These are phyloP conservation scores for Nannochloropsis salina DNA, from an alignment of 108 stramenopile genomes.

Conservation along the genomic window DNA sequence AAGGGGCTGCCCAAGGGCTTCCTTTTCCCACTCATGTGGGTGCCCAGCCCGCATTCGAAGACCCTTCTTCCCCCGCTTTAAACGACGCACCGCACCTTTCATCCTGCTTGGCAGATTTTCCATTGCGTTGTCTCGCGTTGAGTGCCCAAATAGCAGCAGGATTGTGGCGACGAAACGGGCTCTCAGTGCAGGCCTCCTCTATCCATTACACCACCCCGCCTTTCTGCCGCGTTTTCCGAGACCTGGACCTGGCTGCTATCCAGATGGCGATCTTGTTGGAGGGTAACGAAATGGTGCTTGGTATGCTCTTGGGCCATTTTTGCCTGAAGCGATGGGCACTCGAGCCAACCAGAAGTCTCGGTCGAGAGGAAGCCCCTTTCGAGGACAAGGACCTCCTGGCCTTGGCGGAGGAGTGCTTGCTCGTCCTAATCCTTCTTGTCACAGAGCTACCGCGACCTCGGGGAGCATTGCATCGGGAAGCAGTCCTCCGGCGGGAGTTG, in stretches of 20 bases:
- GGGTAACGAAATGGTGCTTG: background rate
- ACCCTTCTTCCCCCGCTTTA: background rate
- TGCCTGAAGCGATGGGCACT: background rate
- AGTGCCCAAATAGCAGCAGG: constrained; percentile 11
- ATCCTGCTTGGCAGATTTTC: background rate
- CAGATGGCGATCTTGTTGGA: constrained; percentile 10
- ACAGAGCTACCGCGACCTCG: constrained; percentile 15
- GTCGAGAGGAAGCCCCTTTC: background rate
- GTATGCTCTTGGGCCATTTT: background rate
- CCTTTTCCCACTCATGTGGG: background rate
- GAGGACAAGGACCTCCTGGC: background rate
- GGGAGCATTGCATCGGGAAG: background rate
- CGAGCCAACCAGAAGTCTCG: background rate
- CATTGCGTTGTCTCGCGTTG: constrained; percentile 20
- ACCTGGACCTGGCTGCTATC: constrained; percentile 13
- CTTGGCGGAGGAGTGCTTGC: background rate
- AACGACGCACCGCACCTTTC: background rate
- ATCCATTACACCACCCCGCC: constrained; percentile 24
- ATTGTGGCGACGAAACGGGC: constrained; percentile 33
- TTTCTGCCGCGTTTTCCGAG: constrained; percentile 14
- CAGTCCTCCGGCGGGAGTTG: background rate
- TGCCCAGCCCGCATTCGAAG: background rate
- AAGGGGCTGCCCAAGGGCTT: background rate
- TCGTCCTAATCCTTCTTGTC: background rate
- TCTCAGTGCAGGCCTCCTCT: background rate